Evolutionary conservation across 2,329 filamentous ascomycete genomes (phyloP).

Genomic region (Penicillium palitans): DNA sequence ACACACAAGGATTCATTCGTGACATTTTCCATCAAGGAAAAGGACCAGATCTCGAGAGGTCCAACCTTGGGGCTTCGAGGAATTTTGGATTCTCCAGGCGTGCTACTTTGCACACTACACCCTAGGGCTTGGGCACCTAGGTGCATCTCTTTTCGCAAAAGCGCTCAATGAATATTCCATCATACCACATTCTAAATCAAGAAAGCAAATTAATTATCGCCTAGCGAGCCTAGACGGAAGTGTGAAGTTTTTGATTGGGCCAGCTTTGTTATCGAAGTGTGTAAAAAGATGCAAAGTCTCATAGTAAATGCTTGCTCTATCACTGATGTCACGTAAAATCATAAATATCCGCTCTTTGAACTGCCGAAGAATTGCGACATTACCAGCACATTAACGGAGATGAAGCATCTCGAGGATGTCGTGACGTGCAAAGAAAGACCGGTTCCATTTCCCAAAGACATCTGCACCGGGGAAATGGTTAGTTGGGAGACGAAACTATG

Average conservation of each 20-base stretch:
- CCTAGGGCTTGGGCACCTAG: not conserved
- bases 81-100: not conserved
- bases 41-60: not conserved
- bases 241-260: not conserved
- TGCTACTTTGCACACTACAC: not conserved
- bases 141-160: not conserved
- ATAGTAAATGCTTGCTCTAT: not conserved
- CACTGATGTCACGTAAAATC: not conserved
- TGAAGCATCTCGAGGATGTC: conserved; percentile 61
- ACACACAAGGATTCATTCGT: not conserved
- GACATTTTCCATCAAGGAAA: not conserved
- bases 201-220: too few species aligned
- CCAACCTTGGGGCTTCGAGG: not conserved
- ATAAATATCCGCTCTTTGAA: not conserved
- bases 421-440: conserved; percentile 73
- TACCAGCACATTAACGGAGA: conserved; percentile 26
- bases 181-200: too few species aligned
- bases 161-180: not conserved
- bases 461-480: conserved; percentile 51
- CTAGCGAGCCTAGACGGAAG: too few species aligned
- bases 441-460: conserved; percentile 73
- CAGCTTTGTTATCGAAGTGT: not conserved
- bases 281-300: not conserved
- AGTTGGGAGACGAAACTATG: not conserved
- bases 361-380: not conserved